Base-by-base conservation (phyloP, 805 yeast species). In the Wickerhamomyces queroliae region DNA sequence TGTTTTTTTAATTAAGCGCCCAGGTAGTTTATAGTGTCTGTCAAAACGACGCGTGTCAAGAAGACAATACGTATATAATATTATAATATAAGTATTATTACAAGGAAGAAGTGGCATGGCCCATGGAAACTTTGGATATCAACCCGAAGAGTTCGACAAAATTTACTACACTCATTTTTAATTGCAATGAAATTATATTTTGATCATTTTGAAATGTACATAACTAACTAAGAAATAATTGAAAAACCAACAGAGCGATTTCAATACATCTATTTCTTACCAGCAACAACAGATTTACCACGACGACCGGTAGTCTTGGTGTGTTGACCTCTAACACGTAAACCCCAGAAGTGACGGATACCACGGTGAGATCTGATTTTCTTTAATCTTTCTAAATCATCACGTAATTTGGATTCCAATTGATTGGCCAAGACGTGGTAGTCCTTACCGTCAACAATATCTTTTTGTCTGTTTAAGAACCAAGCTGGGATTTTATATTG, bases 291-390 rank as follows among this genome's bases (percentile, higher is more conserved):
- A 42, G 48, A 35, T 42, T 71, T 74, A 63, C 82, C 82, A 66
- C 95, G 90, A 80, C 99, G 89, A 73, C 97, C 95, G 64, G 99
- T 93, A 72, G 99, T 91, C 86, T 93, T 93, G 83, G 99, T 93
- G 81, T 93, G 99, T 82, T 93, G 99, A 79, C 99, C 99, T 83
- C 99, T 89, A 74, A 95, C 99, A 81, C 93, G 93, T 72, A 93
- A 80, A 72, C 97, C 97, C 98, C 97, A 93, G 91, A 83, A 90
- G 82, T 93, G 99, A 84, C 99, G 89, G 75, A 93, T 84, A 91
- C 99, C 99, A 78, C 98, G 83, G 93, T 93, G 99, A 68, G 98
- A 79, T 83, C 99, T 95, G 85, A 95, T 93, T 80, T 93, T 93
- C 95, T 95, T 95, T 76, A 93, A 81, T 83, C 98, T 91, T 81